Base-by-base conservation (phyloP, 805 yeast species). In the Nakazawaea sp. region DNA sequence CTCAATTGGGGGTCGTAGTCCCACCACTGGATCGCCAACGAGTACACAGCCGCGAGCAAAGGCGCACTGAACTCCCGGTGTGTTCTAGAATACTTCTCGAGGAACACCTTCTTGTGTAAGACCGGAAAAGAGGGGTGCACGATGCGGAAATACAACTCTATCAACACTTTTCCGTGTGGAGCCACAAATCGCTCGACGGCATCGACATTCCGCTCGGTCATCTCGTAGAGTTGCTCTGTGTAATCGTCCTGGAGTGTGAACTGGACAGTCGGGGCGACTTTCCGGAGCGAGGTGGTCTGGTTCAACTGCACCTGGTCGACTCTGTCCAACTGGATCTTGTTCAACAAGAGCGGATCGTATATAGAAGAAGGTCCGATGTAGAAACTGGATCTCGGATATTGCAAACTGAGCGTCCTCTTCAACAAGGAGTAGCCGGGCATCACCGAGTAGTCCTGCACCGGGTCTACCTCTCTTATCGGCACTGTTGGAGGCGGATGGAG, bases 1-100 rank as follows among this genome's bases (percentile, higher is more conserved):
- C 86, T 74, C 36, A 89, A 64, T 42, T 74, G 78, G 2, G 94
- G 83, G 49, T 80, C 89, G 54, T 79, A 80, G 46, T 85, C 90
- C 97, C 97, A 89, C 94, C 95, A 87, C 53, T 86, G 90, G 30
- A 85, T 71, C 0, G 97, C 95, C 41, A 89, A 62, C 8, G 84
- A 76, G 53, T 90, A 90, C 1, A 90, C 95, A 0, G 96, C 84
- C 0, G 97, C 97, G 32, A 90, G 62, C 34, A 90, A 59, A 0
- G 97, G 95, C 0, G 97, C 95, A 37, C 92, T 78, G 49, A 90
- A 78, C 56, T 90, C 97, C 32, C 95, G 71, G 55, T 87, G 94
- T 1, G 97, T 87, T 39, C 97, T 65, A 2, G 89, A 66, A 54
- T 89, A 90, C 55, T 90, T 90, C 50, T 90, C 97, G 43, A 90